Percentiles rank a stretch among this genome's conserved stretches.
Conservation (phyloP, 257 asterid genomes). For the Solanum sitiens region DNA sequence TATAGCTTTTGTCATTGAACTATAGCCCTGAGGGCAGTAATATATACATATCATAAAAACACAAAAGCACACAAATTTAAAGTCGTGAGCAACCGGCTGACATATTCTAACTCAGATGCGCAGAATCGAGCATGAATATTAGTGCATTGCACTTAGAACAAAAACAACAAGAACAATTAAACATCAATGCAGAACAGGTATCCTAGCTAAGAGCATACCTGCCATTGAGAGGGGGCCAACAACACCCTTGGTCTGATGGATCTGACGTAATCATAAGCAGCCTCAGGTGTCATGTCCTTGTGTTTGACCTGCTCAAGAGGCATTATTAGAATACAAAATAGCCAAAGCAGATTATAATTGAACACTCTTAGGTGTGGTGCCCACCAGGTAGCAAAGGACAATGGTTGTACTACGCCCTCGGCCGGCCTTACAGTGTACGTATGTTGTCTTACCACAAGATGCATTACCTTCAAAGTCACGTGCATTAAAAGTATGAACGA, state of each 20-base stretch:
- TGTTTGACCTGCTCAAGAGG: conserved; percentile 48
- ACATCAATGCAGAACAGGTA: neutral
- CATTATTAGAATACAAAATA: neutral
- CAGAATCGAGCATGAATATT: neutral
- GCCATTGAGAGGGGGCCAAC: conserved; percentile 78
- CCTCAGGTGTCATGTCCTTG: conserved; percentile 67
- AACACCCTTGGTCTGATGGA: conserved; percentile 79
- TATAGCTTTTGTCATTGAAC: neutral
- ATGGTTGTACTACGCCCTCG: conserved; percentile 97
- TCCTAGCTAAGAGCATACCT: conserved; percentile 27
- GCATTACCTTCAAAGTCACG: conserved; percentile 36
- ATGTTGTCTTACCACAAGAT: conserved; percentile 55
- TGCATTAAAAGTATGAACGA: neutral
- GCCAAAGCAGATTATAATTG: neutral
- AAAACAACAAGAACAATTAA: neutral
- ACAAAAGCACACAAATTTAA: neutral
- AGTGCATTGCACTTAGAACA: neutral
- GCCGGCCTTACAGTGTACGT: conserved; percentile 96
- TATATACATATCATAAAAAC: neutral
- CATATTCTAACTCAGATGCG: neutral
- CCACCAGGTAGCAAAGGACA: conserved; percentile 89
- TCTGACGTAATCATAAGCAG: conserved; percentile 60
- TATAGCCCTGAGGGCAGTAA: neutral
- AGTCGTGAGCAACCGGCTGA: neutral
- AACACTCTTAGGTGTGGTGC: neutral